Base-by-base conservation (phyloP, 371 early-diverging fungal species). In the Mortierella sp. region DNA sequence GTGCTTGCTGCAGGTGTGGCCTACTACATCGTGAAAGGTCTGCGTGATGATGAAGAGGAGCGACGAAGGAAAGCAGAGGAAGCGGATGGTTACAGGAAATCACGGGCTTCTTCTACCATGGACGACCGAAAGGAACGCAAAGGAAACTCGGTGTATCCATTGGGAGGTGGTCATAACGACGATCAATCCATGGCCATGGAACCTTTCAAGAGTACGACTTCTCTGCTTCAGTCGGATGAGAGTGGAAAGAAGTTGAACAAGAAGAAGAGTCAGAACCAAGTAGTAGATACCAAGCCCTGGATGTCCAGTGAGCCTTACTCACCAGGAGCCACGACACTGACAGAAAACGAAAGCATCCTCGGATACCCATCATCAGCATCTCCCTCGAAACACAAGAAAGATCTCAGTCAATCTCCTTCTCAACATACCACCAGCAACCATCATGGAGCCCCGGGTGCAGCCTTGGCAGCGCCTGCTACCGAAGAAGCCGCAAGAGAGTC, bases 181-280 rank as follows among this genome's bases (percentile, higher is more conserved):
- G 60, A 67, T 19, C 60, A 67, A 24, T 76, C 76, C 0, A 17
- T 58, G 28, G 28, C 59, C n/a, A 58, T 31, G 5, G 77, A 69
- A 2, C 69, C 69, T 12, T 76, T 68, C 59, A 68, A 65, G 48
- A 69, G 69, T 46, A 76, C 77, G 14, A 43, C 77, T 5, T 69
- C 69, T 12, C n/a, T 76, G 46, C 51, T 76, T 39, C 77, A 65
- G 41, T 24, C 67, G 1, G 74, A 63, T 0, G 60, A 63, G 9
- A 16, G 7, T 34, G 51, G 43, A 17, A 60, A 55, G 10, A 57
- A 51, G 31, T 21, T 45, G 7, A 67, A 67, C 50, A 59, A 48
- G 24, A 62, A 58, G 39, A 69, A 57, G 14, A 27, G 14, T 9
- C 37, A 46, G 3, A 25, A n/a, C 7, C 29, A 45, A 12, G 31